Base-by-base conservation (phyloP, 768 basidiomycete species). In the Rickenella mellea region DNA sequence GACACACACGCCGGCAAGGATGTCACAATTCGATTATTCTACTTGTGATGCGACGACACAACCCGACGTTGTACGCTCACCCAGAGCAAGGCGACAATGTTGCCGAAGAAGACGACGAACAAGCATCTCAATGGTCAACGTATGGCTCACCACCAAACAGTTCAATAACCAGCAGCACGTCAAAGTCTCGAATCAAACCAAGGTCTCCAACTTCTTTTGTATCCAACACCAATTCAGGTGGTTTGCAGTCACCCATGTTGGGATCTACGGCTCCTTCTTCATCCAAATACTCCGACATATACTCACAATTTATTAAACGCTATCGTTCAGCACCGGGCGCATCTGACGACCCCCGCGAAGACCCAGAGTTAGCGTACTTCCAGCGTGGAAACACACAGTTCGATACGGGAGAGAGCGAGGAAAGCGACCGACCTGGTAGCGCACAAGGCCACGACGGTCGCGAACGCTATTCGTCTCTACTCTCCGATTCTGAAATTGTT, bases 361-460 rank as follows among this genome's bases (percentile, higher is more conserved):
- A 89, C 56, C 82, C 84, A n/a, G 86, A 89, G 56, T 79, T 74
- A 49, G 80, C 88, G 55, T 87, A 85, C 59, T 82, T 80, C 58
- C 78, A 85, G 55, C 70, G 76, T 39, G 84, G 83, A 12, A 78
- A 80, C 29, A 71, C 84, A 48, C 71, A 74, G 4, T 71, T 79
- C 50, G 81, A 78, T 31, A 79, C 72, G 21, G 82, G 80, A 37
- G 74, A 76, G 43, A 86, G 80, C 50, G 85, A 88, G 44, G 87
- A 90, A 47, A n/a, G n/a, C n/a, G 86, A 90, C 45, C 78, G 80
- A 36, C 52, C 70, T 40, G 64, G 60, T 35, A 68, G 67, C 30
- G 55, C 60, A 38, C 74, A 76, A 40, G 62, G 59, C 12, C 65
- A 68, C 44, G 75, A 80, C 49, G 39, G 29, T n/a, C 25, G 29